phyloP scores from a whole-genome alignment of 2,329 filamentous ascomycete genomes.

The Ramichloridium luteum region DNA sequence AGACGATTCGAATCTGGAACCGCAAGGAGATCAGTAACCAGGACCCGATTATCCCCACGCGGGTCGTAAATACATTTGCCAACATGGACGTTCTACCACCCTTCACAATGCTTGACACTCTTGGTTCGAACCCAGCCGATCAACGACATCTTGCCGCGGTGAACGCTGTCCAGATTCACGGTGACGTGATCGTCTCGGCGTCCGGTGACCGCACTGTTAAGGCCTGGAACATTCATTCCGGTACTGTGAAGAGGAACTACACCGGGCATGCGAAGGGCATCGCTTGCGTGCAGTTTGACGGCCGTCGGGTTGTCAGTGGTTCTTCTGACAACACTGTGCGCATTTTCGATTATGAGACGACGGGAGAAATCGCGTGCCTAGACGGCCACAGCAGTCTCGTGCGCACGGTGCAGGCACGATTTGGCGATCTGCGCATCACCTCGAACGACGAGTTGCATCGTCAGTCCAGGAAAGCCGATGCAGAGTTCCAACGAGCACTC shows the following conservation, averaged over 20 bases:
- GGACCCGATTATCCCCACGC: constrained; percentile 26
- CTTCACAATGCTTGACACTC: constrained; percentile 63
- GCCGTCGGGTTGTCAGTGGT: constrained; percentile 82
- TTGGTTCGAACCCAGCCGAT: constrained; percentile 57
- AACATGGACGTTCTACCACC: constrained; percentile 47
- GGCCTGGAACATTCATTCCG: constrained; percentile 80
- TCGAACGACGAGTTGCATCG: constrained; percentile 61
- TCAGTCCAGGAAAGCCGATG: constrained; percentile 62
- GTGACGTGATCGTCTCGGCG: constrained; percentile 79
- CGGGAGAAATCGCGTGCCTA: constrained; percentile 79
- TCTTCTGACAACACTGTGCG: constrained; percentile 94
- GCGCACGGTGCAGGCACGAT: constrained; percentile 87
- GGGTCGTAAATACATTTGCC: constrained; percentile 28
- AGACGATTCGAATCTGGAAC: constrained; percentile 93
- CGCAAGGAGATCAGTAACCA: constrained; percentile 49
- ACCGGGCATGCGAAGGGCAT: constrained; percentile 89
- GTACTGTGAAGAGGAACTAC: constrained; percentile 60
- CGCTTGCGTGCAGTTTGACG: constrained; percentile 94
- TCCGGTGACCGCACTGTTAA: constrained; percentile 91
- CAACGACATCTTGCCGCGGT: constrained; percentile 66
- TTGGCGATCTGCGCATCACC: constrained; percentile 67
- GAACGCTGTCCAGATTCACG: constrained; percentile 86
- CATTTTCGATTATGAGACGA: constrained; percentile 78
- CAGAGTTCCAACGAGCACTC: constrained; percentile 53
- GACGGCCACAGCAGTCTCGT: constrained; percentile 74